phyloP scores from a whole-genome alignment of 2,329 filamentous ascomycete genomes.

The Penicillium sp. region DNA sequence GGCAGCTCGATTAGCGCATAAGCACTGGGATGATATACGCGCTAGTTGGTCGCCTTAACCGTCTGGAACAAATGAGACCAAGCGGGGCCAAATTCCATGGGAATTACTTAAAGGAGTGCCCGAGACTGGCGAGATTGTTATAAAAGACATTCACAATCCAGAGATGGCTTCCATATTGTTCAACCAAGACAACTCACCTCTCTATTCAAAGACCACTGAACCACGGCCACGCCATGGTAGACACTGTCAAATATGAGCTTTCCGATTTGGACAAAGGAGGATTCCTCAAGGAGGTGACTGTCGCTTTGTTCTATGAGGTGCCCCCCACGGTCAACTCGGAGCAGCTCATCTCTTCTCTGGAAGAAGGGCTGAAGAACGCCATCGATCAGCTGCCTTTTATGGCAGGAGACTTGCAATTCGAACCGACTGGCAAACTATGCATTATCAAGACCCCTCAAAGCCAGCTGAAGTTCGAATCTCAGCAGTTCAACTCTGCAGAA shows the following conservation, averaged over 20 bases:
- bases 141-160: neutral
- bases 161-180: too few species aligned
- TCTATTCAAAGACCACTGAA: neutral
- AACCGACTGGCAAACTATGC: slow-evolving; percentile 17
- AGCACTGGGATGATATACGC: neutral
- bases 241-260: slow-evolving; percentile 20
- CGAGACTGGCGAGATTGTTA: neutral
- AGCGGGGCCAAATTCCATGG: neutral
- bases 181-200: neutral
- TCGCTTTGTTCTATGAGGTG: slow-evolving; percentile 25
- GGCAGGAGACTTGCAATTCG: slow-evolving; percentile 20
- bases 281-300: slow-evolving; percentile 23
- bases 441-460: slow-evolving; percentile 12
- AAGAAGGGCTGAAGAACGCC: slow-evolving; percentile 23
- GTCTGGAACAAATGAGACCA: neutral
- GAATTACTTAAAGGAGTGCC: neutral
- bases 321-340: slow-evolving; percentile 10
- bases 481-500: slow-evolving; percentile 11
- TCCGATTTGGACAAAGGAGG: slow-evolving; percentile 27
- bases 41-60: neutral
- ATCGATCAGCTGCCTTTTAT: slow-evolving; percentile 23
- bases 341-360: slow-evolving; percentile 16
- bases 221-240: neutral
- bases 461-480: slow-evolving; percentile 11
- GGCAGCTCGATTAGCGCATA: neutral